Evolutionary conservation across 2,329 filamentous ascomycete genomes (phyloP).

Genomic region (Fusarium domesticum): DNA sequence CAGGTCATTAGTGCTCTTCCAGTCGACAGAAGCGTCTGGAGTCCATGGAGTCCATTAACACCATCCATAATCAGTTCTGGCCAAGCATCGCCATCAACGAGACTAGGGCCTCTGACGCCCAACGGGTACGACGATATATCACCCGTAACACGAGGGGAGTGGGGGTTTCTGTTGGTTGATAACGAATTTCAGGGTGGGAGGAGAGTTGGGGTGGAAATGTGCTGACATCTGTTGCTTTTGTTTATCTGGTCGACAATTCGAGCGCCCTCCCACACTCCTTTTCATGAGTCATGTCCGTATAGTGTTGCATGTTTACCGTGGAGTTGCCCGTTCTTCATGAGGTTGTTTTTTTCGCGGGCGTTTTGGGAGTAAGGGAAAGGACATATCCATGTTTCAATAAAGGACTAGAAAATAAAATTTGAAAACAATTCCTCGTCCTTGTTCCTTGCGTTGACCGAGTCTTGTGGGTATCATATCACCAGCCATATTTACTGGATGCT

Average conservation of each 20-base stretch:
- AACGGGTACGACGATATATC: constrained; percentile 61
- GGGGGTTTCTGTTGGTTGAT: constrained; percentile 58
- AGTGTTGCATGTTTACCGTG: background rate
- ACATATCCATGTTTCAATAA: constrained; percentile 2
- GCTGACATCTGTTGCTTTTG: constrained; percentile 7
- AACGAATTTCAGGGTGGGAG: constrained; percentile 42
- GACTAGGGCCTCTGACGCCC: constrained; percentile 52
- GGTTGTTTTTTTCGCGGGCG: background rate
- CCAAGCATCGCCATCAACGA: constrained; percentile 12
- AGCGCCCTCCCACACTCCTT: constrained; percentile 11
- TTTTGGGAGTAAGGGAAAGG: background rate
- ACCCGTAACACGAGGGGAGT: constrained; percentile 60
- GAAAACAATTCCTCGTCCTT: constrained; percentile 7
- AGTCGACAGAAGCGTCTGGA: constrained; percentile 20
- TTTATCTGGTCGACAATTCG: constrained; percentile 6
- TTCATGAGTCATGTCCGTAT: background rate
- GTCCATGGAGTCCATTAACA: constrained; percentile 20
- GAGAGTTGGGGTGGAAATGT: constrained; percentile 47
- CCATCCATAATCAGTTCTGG: constrained; percentile 21
- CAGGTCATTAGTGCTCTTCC: constrained; percentile 37
- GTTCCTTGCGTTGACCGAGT: constrained; percentile 2
- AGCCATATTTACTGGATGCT: constrained; percentile 80
- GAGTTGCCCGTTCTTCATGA: background rate
- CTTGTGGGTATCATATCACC: constrained; percentile 43
- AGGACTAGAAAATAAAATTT: constrained; percentile 3